These are phyloP conservation scores for Trichoderma asperelloides DNA, from an alignment of 495 filamentous ascomycete species.

Conservation along the genomic window DNA sequence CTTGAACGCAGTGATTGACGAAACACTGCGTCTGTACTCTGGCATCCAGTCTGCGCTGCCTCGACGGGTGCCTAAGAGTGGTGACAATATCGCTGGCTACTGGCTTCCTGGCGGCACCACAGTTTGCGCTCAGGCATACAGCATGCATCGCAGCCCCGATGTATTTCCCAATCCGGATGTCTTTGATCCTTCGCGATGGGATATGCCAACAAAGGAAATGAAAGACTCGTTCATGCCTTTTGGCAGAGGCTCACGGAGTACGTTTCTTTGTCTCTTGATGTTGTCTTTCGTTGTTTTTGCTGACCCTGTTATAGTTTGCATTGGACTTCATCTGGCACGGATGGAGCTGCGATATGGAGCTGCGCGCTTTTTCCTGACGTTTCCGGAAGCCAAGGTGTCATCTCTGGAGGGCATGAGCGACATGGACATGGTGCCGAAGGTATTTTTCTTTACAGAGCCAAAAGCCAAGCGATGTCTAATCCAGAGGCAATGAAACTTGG, in stretches of 20 bases:
- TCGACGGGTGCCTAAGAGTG: conserved; percentile 22
- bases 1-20: conserved; percentile 44
- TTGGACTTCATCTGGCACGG: conserved; percentile 25
- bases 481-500: conserved; percentile 15
- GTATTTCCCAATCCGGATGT: conserved; percentile 26
- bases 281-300: not conserved
- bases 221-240: conserved; percentile 46
- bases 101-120: conserved; percentile 23
- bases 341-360: conserved; percentile 24
- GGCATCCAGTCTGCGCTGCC: conserved; percentile 37
- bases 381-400: conserved; percentile 22
- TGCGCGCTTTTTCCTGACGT: conserved; percentile 23
- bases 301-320: conserved; percentile 21
- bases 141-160: conserved; percentile 27
- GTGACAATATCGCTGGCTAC: conserved; percentile 20
- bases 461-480: conserved; percentile 38
- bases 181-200: conserved; percentile 24
- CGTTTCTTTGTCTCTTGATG: conserved; percentile 21
- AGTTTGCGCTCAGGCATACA: conserved; percentile 31
- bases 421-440: conserved; percentile 32
- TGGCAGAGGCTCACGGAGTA: conserved; percentile 35
- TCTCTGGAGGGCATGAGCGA: conserved; percentile 32
- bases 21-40: conserved; percentile 48
- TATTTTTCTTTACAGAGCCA: conserved; percentile 37
- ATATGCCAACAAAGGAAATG: conserved; percentile 37